A percentile compares a stretch with the other conserved stretches of the same genome.
Evolutionary conservation across 257 asterid species (phyloP).

Genomic region (Solanum pinnatisectum): DNA sequence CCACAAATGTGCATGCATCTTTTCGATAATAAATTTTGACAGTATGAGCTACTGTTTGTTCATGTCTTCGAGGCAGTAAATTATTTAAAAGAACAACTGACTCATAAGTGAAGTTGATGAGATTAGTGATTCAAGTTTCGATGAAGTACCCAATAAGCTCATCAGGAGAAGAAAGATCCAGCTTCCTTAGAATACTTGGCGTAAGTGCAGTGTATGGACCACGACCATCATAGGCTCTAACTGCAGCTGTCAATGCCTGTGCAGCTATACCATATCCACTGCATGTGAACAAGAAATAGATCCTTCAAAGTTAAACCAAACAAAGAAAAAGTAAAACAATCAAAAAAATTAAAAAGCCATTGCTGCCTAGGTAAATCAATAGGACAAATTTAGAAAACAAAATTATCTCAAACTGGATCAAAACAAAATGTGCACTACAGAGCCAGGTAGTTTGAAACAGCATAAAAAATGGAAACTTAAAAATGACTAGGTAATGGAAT

Average conservation of each 20-base stretch:
- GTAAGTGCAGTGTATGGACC: constrained; percentile 63
- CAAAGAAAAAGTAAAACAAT: neutral
- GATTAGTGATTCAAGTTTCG: neutral
- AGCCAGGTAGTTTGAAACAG: neutral
- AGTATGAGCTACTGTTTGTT: neutral
- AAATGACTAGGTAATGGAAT: neutral
- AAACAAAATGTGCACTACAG: neutral
- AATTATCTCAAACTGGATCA: neutral
- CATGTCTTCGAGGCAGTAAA: neutral
- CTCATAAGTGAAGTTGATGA: neutral
- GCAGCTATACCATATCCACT: constrained; percentile 91
- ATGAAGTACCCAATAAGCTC: constrained; percentile 68
- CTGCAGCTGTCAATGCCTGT: constrained; percentile 72
- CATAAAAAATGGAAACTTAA: neutral
- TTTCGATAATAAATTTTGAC: neutral
- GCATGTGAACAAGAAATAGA: constrained; percentile 16
- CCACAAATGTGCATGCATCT: neutral
- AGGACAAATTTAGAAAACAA: neutral
- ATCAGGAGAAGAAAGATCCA: constrained; percentile 66
- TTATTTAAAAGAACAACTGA: neutral
- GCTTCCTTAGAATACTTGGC: constrained; percentile 29
- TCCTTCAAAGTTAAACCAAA: neutral
- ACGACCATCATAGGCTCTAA: constrained; percentile 82
- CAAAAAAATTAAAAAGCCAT: neutral
- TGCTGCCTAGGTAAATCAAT: neutral